Base-by-base conservation (phyloP, 768 basidiomycete species). In the Boletus subcaerulescens region DNA sequence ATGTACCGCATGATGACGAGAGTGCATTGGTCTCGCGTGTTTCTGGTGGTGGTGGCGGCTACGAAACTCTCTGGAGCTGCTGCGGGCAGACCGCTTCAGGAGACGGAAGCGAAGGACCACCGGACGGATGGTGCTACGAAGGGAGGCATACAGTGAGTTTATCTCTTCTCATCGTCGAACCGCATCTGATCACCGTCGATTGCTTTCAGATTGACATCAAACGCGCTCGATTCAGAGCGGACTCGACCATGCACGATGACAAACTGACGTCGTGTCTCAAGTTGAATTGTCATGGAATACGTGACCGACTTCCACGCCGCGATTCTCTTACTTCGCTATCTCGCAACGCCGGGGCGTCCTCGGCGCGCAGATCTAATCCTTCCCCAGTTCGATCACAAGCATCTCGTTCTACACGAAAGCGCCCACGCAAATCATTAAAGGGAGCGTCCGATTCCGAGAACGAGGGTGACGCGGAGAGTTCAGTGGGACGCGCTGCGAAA, bases 61-160 rank as follows among this genome's bases (percentile, higher is more conserved):
- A 77, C 55, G 79, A 81, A 66, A 81, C 89, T 0, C 72, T 84
- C 2, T 92, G 83, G 80, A 82, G 80, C 3, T 92, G 90, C 71
- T 92, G 89, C 67, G 86, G 81, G 9, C 76, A 79, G 63, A 85
- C 80, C 0, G 85, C 84, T 7, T 84, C 89, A 24, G 89, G 89
- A 0, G 83, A 86, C 58, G 89, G 90, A 1, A 86, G 89, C 57
- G 86, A 86, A 73, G 89, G 89, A 0, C 89, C 90, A 1, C 90
- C 89, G 2, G 87, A 90, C 65, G 90, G 89, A 1, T 92, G 88
- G 88, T 92, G 89, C 63, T 91, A 90, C 62, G 89, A 91, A 67
- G 89, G 89, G 4, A 81, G 78, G 67, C 89, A 92, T 67, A 91
- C 89, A 9, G 83, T 78, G 41, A 54, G 64, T 47, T 18, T 15